These are phyloP conservation scores for Talaromyces rugulosus DNA, from an alignment of 2,329 filamentous ascomycete genomes.

Conservation along the genomic window DNA sequence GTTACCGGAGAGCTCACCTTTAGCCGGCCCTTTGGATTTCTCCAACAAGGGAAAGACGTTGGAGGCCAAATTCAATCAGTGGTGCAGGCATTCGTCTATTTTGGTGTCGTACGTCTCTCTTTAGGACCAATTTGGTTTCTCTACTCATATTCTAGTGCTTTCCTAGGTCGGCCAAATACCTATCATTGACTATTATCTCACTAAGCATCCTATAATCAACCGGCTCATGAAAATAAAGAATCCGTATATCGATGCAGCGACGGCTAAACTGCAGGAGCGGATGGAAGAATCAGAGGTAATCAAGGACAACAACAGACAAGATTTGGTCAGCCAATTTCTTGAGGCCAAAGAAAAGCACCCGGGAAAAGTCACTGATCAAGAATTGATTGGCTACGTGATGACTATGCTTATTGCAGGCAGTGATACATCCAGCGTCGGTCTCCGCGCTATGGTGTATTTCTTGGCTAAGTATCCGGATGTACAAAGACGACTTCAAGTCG, in stretches of 20 bases:
- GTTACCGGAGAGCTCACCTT: constrained; percentile 17
- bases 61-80: not conserved
- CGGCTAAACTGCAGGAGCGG: not conserved
- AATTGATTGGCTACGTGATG: not conserved
- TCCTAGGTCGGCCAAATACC: constrained; percentile 21
- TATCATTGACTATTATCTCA: constrained; percentile 17
- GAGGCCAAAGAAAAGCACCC: too few species aligned
- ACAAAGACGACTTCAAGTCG: constrained; percentile 29
- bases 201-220: constrained; percentile 18
- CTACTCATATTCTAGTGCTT: not conserved
- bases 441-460: constrained; percentile 15
- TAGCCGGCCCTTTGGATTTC: constrained; percentile 21
- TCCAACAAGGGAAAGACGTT: constrained; percentile 19
- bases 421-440: constrained; percentile 17
- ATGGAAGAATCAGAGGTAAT: too few species aligned
- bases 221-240: too few species aligned
- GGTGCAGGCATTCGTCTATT: not conserved
- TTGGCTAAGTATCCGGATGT: constrained; percentile 13
- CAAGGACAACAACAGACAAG: too few species aligned
- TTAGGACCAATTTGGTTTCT: not conserved
- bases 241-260: too few species aligned
- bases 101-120: not conserved
- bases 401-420: constrained; percentile 12
- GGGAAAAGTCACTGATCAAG: not conserved
- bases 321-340: too few species aligned